phyloP scores from a whole-genome alignment of 371 early-diverging fungal species.

The Mucor irregularis region DNA sequence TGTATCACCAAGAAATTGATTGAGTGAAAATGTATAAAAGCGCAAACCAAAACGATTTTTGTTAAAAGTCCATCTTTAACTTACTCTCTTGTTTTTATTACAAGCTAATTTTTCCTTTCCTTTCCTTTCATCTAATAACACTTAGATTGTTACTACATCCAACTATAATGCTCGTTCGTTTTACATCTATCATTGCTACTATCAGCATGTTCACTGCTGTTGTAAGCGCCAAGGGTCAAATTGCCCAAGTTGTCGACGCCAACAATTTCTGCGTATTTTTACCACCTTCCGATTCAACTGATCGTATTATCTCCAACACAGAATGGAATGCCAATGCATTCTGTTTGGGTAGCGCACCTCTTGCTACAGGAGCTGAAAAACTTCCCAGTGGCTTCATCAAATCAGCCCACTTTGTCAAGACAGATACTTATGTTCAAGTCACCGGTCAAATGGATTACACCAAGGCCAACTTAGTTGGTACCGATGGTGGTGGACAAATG shows the following conservation, averaged over 20 bases:
- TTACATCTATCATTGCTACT: conserved; percentile 2
- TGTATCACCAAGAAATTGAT: too few relatives aligned
- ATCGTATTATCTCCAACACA: conserved; percentile 48
- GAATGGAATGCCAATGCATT: conserved; percentile 48
- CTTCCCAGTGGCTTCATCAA: conserved; percentile 45
- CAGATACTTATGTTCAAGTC: conserved; percentile 44
- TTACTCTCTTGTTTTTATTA: too few relatives aligned
- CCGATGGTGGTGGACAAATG: conserved; percentile 60
- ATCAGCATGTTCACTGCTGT: neutral
- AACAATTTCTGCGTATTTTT: conserved; percentile 54
- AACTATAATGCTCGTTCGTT: neutral
- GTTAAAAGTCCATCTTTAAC: too few relatives aligned
- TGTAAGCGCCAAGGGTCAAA: conserved; percentile 22
- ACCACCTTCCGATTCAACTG: conserved; percentile 40
- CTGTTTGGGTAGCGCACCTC: conserved; percentile 45
- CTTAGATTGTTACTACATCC: neutral
- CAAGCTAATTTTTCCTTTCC: too few relatives aligned
- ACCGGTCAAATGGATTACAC: conserved; percentile 57
- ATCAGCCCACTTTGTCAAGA: conserved; percentile 2
- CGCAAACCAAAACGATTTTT: too few relatives aligned
- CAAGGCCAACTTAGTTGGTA: conserved; percentile 41
- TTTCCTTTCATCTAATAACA: neutral
- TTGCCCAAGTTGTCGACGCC: conserved; percentile 42
- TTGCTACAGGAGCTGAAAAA: conserved; percentile 43
- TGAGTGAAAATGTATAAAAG: too few relatives aligned